These are phyloP conservation scores for Tetradesmus lagerheimii DNA, from an alignment of 139 green algal species.

Conservation along the genomic window DNA sequence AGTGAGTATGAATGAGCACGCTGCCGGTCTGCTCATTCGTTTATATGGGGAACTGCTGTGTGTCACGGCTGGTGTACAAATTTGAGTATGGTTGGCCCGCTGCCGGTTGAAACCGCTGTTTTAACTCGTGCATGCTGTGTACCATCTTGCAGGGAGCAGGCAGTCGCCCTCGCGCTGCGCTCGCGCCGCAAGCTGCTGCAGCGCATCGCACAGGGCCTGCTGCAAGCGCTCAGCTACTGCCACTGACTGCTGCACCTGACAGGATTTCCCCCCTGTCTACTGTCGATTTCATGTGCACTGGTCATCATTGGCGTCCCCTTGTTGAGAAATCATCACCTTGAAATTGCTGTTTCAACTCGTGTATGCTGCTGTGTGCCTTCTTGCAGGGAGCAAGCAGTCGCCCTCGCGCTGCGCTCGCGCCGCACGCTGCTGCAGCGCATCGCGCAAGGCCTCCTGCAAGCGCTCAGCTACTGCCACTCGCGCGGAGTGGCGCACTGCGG, in stretches of 20 bases:
- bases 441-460: slow-evolving; percentile 44
- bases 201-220: slow-evolving; percentile 46
- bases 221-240: slow-evolving; percentile 64
- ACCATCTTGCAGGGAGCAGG: slow-evolving; percentile 1
- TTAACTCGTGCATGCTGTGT: not conserved
- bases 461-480: slow-evolving; percentile 67
- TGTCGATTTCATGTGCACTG: too few species aligned
- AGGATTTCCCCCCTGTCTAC: too few species aligned
- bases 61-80: too few species aligned
- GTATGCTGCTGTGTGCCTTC: not conserved
- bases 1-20: slow-evolving; percentile 35
- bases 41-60: too few species aligned
- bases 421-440: slow-evolving; percentile 49
- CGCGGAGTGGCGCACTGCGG: slow-evolving; percentile 69
- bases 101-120: not conserved
- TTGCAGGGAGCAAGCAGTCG: slow-evolving; percentile 20
- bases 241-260: slow-evolving; percentile 48
- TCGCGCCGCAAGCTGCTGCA: slow-evolving; percentile 26
- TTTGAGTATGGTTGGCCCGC: too few species aligned
- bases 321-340: not conserved
- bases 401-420: slow-evolving; percentile 13
- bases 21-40: too few species aligned
- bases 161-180: slow-evolving; percentile 9
- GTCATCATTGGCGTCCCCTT: not conserved
- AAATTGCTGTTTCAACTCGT: not conserved